Evolutionary conservation across 805 yeast genomes (phyloP), one percentile per base, ranked within the genome.

Genomic region (Starmerella kuoi): DNA sequence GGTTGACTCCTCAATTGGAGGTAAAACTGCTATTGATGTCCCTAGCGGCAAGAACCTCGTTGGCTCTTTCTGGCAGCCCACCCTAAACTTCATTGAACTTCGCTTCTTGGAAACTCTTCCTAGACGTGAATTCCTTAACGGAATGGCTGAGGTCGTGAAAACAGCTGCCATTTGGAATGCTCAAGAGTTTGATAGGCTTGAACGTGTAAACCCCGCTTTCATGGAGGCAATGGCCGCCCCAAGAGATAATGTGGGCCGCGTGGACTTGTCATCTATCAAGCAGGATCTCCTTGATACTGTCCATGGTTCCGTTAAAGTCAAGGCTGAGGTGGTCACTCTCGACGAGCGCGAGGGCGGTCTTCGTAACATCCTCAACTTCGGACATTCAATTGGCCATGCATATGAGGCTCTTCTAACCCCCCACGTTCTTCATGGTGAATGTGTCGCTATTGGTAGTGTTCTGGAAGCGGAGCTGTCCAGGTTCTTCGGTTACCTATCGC

Each of bases 121-220:
- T 1, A 78, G 77, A 40, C 75, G 98, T 55, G 97, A 91, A 61
- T 85, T 91, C 61, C 83, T 91, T 55, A 91, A 91, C 58, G 98
- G 98, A 47, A 91, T 91, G 87, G 95, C 95, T 4, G 98, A 91
- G 64, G 95, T 91, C 37, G 79, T 91, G 54, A 91, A 91, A 64
- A 91, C 98, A 14, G 97, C 97, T 18, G 95, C 96, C 21, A 87
- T 91, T 56, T 91, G 97, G 97, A 79, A 87, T 59, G 95, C 82
- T 49, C 68, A 57, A 0, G 98, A 91, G 58, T 91, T 91, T 60
- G 66, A 78, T 32, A 70, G 97, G 51, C 72, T 91, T 46, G 98
- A 91, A 62, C 62, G 68, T 25, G 76, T 85, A 57, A 77, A 94
- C 23, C 70, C 73, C 31, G 60, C 62, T 11, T 87, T 91, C 58